phyloP scores from a whole-genome alignment of 441 rosid species.

The Syzygium malaccense region DNA sequence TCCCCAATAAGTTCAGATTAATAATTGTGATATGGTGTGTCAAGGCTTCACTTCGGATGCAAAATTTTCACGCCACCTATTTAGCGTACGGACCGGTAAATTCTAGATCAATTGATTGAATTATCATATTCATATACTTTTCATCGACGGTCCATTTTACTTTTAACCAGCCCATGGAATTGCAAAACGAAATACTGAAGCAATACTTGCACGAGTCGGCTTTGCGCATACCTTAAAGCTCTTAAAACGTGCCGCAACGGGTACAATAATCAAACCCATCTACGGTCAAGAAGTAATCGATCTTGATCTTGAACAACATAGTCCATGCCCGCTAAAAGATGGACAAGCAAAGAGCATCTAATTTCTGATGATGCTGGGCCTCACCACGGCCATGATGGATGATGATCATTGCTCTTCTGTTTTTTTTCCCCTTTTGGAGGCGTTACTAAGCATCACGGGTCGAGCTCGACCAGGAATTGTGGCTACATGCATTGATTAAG shows the following conservation, averaged over 20 bases:
- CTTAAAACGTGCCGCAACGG: no score
- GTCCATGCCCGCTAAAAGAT: background rate
- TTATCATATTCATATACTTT: accelerated
- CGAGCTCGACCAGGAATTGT: background rate
- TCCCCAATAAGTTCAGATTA: background rate
- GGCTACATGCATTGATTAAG: background rate
- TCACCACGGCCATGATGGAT: background rate
- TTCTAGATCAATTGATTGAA: background rate
- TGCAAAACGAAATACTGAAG: no score
- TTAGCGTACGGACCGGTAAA: accelerated
- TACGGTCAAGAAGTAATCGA: background rate
- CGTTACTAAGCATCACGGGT: background rate
- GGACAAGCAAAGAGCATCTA: background rate
- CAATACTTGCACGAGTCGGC: accelerated
- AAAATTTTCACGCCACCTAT: background rate
- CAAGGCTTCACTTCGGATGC: background rate
- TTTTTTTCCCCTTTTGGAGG: background rate
- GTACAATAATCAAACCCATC: background rate
- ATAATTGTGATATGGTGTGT: background rate
- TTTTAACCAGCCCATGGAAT: no score
- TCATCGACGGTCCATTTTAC: background rate
- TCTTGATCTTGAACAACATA: background rate
- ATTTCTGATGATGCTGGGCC: background rate
- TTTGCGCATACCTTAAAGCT: background rate
- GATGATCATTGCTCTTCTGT: background rate